A percentile compares a stretch with the other conserved stretches of the same genome.
phyloP scores from a whole-genome alignment of 805 yeast genomes.

The Kuraishia piskuri region DNA sequence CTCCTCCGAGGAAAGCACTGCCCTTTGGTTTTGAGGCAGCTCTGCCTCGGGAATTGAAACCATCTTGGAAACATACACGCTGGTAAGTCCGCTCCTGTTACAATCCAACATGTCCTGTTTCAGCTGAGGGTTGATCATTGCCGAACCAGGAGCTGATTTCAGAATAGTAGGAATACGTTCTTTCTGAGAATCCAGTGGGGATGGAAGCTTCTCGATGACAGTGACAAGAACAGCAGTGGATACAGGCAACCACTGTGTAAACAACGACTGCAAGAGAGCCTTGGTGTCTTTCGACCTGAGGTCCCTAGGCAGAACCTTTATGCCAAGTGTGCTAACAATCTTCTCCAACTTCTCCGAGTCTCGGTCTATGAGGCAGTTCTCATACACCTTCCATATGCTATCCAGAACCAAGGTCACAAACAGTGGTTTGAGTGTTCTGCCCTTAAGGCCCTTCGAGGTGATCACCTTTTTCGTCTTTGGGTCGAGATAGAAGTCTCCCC shows the following conservation, averaged over 20 bases:
- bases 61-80: conserved; percentile 85
- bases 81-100: conserved; percentile 53
- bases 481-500: conserved; percentile 93
- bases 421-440: conserved; percentile 60
- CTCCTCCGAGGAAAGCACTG: conserved; percentile 41
- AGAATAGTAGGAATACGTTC: conserved; percentile 63
- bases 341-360: conserved; percentile 67
- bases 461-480: conserved; percentile 82
- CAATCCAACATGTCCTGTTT: conserved; percentile 55
- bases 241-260: conserved; percentile 93
- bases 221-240: conserved; percentile 79
- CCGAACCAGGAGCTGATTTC: conserved; percentile 43
- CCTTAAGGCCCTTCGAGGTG: conserved; percentile 54
- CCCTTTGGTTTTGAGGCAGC: conserved; percentile 49
- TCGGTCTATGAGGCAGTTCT: conserved; percentile 53
- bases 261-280: conserved; percentile 49
- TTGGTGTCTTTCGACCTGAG: conserved; percentile 71
- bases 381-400: conserved; percentile 87
- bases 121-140: conserved; percentile 38
- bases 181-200: conserved; percentile 71
- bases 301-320: conserved; percentile 68
- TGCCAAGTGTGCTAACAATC: conserved; percentile 60
- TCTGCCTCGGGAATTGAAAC: conserved; percentile 78
- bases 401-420: conserved; percentile 85
- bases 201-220: conserved; percentile 78